Evolutionary conservation across 305 asterid species (phyloP).

Genomic region (Fraxinus velutina): DNA sequence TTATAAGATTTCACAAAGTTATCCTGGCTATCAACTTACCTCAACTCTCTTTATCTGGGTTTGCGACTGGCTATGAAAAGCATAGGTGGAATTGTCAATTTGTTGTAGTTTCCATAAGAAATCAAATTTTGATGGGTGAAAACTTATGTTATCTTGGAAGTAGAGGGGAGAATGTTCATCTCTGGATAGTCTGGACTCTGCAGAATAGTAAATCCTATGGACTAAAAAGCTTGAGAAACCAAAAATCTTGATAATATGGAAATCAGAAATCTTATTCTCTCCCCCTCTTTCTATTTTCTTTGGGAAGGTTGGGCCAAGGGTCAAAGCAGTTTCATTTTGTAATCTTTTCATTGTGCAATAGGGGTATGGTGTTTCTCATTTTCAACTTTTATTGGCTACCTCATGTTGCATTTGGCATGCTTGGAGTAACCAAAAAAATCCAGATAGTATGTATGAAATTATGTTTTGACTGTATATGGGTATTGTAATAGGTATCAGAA

Average conservation of each 20-base stretch:
- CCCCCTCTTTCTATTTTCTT: not conserved
- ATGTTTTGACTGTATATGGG: slow-evolving; percentile 12
- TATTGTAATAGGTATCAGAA: slow-evolving; percentile 53
- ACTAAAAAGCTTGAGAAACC: not conserved
- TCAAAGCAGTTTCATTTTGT: not conserved
- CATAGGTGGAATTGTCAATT: not conserved
- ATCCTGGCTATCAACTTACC: not conserved
- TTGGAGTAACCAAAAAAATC: not conserved
- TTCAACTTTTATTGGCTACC: not conserved
- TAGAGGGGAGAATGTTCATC: not conserved
- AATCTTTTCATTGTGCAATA: not conserved
- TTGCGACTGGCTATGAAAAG: not conserved
- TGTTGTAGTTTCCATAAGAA: not conserved
- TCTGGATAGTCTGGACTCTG: not conserved
- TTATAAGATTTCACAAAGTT: not conserved
- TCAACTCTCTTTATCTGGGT: not conserved
- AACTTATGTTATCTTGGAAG: not conserved
- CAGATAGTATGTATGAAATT: not conserved
- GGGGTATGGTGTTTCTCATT: not conserved
- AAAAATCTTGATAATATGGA: not conserved
- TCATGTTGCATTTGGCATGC: slow-evolving; percentile 5
- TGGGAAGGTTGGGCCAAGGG: not conserved
- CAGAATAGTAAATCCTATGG: not conserved
- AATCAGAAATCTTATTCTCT: not conserved
- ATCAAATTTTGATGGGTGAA: not conserved